phyloP scores from a whole-genome alignment of 345 rosid genomes.

The Camelina laxa region DNA sequence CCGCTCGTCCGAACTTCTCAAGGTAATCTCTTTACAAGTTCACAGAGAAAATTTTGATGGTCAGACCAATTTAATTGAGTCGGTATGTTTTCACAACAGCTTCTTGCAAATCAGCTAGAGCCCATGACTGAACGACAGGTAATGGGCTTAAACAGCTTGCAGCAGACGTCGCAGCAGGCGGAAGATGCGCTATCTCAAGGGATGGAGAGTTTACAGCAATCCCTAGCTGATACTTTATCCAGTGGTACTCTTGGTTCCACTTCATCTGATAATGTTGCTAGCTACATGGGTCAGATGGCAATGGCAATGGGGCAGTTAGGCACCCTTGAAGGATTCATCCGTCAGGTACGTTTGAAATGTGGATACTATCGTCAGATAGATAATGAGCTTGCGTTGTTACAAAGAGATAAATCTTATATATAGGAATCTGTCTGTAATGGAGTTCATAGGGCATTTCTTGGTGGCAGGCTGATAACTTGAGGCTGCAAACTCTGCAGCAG shows the following conservation, averaged over 20 bases:
- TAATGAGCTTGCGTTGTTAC: not conserved
- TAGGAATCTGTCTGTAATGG: constrained; percentile 30
- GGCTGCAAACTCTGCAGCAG: constrained; percentile 94
- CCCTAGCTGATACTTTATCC: constrained; percentile 84
- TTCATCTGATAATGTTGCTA: constrained; percentile 80
- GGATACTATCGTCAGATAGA: constrained; percentile 23
- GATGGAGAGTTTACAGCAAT: constrained; percentile 91
- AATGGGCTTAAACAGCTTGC: constrained; percentile 67
- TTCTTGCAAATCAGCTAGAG: constrained; percentile 83
- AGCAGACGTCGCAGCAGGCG: constrained; percentile 90
- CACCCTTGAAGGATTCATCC: constrained; percentile 81
- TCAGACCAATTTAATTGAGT: constrained; percentile 20
- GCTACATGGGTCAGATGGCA: constrained; percentile 99
- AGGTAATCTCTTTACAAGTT: constrained; percentile 52
- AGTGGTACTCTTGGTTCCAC: constrained; percentile 73
- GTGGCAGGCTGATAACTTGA: constrained; percentile 90
- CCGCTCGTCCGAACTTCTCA: constrained; percentile 91
- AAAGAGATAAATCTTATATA: constrained; percentile 25
- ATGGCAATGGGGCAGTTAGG: constrained; percentile 99
- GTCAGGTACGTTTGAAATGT: constrained; percentile 59
- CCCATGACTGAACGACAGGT: constrained; percentile 90
- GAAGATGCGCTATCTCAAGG: constrained; percentile 96
- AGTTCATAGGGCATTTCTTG: constrained; percentile 40
- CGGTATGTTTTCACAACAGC: constrained; percentile 51
- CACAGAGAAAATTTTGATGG: not conserved